These are phyloP conservation scores for Xylariaceae sp. DNA, from an alignment of 2,329 filamentous ascomycete genomes.

Conservation along the genomic window DNA sequence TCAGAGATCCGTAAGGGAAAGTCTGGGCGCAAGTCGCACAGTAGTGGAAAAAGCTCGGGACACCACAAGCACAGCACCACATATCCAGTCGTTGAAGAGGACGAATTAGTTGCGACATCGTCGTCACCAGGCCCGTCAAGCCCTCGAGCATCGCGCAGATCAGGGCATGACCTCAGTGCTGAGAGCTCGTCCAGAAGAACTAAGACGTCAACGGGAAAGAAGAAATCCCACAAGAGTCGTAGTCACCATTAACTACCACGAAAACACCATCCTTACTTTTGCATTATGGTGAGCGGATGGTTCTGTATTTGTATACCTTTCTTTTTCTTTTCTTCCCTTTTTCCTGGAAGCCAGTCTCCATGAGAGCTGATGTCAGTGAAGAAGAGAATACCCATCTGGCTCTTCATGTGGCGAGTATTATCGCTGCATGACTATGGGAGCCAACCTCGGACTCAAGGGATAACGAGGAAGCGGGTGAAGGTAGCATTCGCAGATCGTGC, in stretches of 20 bases:
- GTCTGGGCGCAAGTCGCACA: constrained; percentile 32
- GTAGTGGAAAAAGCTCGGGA: constrained; percentile 18
- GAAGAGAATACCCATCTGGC: too few relatives aligned
- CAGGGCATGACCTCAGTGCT: constrained; percentile 16
- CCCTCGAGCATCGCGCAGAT: constrained; percentile 17
- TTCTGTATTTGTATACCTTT: too few relatives aligned
- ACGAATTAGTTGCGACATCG: constrained; percentile 9
- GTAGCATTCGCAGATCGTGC: too few relatives aligned
- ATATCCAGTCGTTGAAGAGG: constrained; percentile 19
- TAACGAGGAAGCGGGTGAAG: too few relatives aligned
- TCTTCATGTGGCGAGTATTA: too few relatives aligned
- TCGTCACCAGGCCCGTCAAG: constrained; percentile 15
- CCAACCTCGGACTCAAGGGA: too few relatives aligned
- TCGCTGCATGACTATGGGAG: too few relatives aligned
- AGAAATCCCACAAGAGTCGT: constrained; percentile 23
- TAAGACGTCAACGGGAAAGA: constrained; percentile 22
- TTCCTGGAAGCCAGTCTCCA: too few relatives aligned
- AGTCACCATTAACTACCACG: constrained; percentile 14
- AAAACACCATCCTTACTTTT: neutral
- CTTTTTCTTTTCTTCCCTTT: too few relatives aligned
- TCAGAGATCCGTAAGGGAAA: constrained; percentile 34
- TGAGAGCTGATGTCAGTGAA: too few relatives aligned
- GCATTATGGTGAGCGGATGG: too few relatives aligned
- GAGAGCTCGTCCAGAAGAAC: constrained; percentile 21
- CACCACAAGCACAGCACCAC: constrained; percentile 17